Conservation (phyloP, 164 flowering plant genomes). For the Annona squamosa region DNA sequence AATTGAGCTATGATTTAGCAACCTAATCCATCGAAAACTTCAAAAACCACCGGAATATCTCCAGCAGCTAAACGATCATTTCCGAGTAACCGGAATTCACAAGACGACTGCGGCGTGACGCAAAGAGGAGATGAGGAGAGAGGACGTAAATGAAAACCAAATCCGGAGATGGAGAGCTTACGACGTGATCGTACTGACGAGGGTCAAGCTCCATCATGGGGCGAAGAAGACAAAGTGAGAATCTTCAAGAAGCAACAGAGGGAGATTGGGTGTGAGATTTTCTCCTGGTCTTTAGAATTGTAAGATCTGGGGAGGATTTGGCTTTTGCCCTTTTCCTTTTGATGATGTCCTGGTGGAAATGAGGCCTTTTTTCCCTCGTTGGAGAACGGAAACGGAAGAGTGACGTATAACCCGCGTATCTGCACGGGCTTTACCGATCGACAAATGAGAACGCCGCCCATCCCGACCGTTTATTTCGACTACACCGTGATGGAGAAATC, state of each 20-base stretch:
- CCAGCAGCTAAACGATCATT: background rate
- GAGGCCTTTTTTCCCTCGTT: background rate
- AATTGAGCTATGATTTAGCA: background rate
- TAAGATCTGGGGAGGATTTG: background rate
- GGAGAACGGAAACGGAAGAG: background rate
- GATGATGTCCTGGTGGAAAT: background rate
- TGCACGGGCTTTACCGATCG: background rate
- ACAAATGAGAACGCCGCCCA: background rate
- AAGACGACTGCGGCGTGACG: background rate
- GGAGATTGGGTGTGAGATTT: background rate
- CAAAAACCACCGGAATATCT: background rate
- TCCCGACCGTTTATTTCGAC: background rate
- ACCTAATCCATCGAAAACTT: background rate
- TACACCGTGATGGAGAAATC: background rate
- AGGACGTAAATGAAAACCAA: no score
- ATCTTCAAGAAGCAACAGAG: background rate
- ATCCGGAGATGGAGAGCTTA: slow-evolving; percentile 6
- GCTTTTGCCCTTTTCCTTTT: no score
- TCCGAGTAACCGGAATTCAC: background rate
- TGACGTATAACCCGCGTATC: background rate
- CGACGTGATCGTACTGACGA: slow-evolving; percentile 17
- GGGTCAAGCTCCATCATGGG: slow-evolving; percentile 17
- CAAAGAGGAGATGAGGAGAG: no score
- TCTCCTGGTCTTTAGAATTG: background rate
- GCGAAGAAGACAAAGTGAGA: background rate